Conservation (phyloP, 768 basidiomycete species). For the Russula ochroleuca region DNA sequence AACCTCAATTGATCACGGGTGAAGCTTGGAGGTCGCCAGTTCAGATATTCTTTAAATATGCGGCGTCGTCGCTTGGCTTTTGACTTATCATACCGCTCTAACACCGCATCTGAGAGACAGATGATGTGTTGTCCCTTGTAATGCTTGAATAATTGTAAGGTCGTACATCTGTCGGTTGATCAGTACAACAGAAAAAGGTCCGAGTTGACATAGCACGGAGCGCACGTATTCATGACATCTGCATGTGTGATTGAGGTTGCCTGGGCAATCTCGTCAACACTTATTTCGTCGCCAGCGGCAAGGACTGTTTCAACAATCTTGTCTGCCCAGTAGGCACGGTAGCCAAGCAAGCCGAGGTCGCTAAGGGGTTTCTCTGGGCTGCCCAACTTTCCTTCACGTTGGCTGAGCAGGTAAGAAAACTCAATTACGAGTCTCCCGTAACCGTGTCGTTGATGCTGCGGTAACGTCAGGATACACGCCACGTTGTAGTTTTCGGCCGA, state of each 20-base stretch:
- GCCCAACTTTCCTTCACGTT: constrained; percentile 92
- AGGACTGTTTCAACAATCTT: constrained; percentile 89
- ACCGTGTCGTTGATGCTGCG: constrained; percentile 95
- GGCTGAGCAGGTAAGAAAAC: constrained; percentile 96
- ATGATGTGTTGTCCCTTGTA: constrained; percentile 94
- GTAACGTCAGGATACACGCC: constrained; percentile 97
- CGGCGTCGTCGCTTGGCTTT: constrained; percentile 71
- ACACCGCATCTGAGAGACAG: constrained; percentile 81
- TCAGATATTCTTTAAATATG: constrained; percentile 74
- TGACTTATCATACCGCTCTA: constrained; percentile 86
- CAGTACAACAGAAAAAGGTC: not conserved
- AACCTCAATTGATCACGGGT: constrained; percentile 86
- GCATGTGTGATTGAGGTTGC: constrained; percentile 92
- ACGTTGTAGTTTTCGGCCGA: constrained; percentile 98
- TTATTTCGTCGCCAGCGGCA: constrained; percentile 64
- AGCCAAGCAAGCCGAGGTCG: constrained; percentile 88
- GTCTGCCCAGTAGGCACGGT: constrained; percentile 97
- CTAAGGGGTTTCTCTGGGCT: constrained; percentile 97
- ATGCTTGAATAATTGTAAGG: constrained; percentile 91
- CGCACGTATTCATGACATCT: constrained; percentile 98
- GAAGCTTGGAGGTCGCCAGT: constrained; percentile 96
- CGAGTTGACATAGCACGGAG: constrained; percentile 28
- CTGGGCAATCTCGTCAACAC: constrained; percentile 96
- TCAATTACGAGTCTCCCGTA: constrained; percentile 96
- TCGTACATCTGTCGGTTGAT: constrained; percentile 65